Base-by-base conservation (phyloP, 2,329 filamentous ascomycete species). In the Colletotrichum lentis region DNA sequence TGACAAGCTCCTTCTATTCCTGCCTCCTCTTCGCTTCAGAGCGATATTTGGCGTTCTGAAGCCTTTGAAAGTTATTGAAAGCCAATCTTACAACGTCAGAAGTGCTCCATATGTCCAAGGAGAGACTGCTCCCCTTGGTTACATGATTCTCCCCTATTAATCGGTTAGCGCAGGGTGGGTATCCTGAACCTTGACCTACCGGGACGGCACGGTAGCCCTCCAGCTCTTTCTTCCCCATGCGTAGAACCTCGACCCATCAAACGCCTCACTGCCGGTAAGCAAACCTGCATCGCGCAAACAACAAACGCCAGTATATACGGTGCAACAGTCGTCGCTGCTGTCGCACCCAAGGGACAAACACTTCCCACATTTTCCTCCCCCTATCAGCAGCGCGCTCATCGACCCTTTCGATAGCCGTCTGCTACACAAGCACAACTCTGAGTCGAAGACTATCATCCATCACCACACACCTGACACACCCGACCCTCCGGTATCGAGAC, bases 161-260 rank as follows among this genome's bases (percentile, higher is more conserved):
- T 31, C 14, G 14, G 10, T 44, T 59, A 59, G 44, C 56, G 31
- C 3, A n/a, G 3, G 8, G 20, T 18, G 20, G 44, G 56, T 59
- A 59, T 20, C n/a, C 5, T 18, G 3, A n/a, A 59, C 56, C 43
- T 59, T 7, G 10, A 5, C 31, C 31, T 59, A 35, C 24, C 43
- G 31, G 41, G 49, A 65, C 62, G 56, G 65, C 65, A 65, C 31
- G 31, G 37, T 46, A 18, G 41, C 62, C 47, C 61, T 47, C 54
- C 50, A 54, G 55, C 62, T 67, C 65, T 64, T 64, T 72, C 66
- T 70, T 56, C 49, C 43, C 24, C 65, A 64, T 69, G 64, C 65
- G 52, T 24, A 41, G 56, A 69, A 62, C 66, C 60, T 65, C 57
- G 43, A 65, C 59, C 37, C 55, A 58, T 65, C 63, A 58, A 71